These are phyloP conservation scores for Rhodotorula sp. DNA, from an alignment of 1,284 basidiomycete genomes.

Conservation along the genomic window DNA sequence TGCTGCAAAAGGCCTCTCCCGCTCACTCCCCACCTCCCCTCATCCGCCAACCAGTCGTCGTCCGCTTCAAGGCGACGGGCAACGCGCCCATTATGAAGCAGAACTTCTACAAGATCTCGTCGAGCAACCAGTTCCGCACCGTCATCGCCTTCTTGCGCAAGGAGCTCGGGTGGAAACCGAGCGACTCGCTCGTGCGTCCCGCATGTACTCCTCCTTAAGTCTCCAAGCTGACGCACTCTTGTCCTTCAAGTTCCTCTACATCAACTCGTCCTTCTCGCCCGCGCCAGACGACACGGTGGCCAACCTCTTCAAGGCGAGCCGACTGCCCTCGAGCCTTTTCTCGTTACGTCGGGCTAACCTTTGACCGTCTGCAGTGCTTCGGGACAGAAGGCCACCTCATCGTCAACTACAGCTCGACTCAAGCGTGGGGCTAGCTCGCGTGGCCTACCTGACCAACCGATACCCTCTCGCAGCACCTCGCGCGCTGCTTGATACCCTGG, in stretches of 20 bases:
- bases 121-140: slow-evolving; percentile 89
- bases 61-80: slow-evolving; percentile 97
- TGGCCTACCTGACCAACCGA: background rate
- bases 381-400: slow-evolving; percentile 90
- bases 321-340: background rate
- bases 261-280: slow-evolving; percentile 95
- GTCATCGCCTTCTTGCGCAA: slow-evolving; percentile 91
- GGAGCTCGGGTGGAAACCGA: slow-evolving; percentile 83
- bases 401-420: slow-evolving; percentile 84
- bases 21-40: background rate
- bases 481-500: background rate
- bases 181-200: slow-evolving; percentile 76
- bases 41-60: slow-evolving; percentile 67
- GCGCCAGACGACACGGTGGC: slow-evolving; percentile 90
- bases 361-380: slow-evolving; percentile 62
- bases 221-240: background rate
- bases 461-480: background rate
- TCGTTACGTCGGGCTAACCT: background rate
- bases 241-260: slow-evolving; percentile 83
- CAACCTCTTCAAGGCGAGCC: slow-evolving; percentile 60
- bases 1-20: background rate
- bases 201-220: background rate
- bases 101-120: slow-evolving; percentile 97
- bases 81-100: slow-evolving; percentile 98
- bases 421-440: slow-evolving; percentile 65